Evolutionary conservation across 345 rosid genomes (phyloP).

Genomic region (Bruguiera gymnorhiza): DNA sequence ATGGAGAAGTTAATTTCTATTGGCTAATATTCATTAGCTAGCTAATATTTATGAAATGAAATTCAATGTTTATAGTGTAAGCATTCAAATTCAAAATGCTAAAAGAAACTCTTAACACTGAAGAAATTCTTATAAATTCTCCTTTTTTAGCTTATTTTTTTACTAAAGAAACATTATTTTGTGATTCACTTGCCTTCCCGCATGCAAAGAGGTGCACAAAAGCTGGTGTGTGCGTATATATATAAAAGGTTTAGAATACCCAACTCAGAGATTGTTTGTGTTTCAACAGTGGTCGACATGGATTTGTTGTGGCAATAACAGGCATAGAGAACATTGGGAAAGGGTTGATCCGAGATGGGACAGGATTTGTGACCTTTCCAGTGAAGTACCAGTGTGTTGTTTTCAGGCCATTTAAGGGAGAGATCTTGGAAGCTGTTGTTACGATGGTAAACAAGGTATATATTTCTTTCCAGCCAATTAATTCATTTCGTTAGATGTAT

Average conservation of each 20-base stretch:
- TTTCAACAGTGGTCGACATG: constrained; percentile 71
- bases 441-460: constrained; percentile 82
- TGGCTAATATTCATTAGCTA: too few relatives aligned
- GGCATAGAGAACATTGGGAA: constrained; percentile 79
- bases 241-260: background rate
- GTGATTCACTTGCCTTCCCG: too few relatives aligned
- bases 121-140: too few relatives aligned
- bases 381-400: constrained; percentile 85
- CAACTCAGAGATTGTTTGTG: background rate
- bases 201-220: too few relatives aligned
- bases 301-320: constrained; percentile 87
- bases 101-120: too few relatives aligned
- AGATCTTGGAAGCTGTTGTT: constrained; percentile 90
- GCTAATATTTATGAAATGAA: too few relatives aligned
- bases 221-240: too few relatives aligned
- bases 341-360: constrained; percentile 89
- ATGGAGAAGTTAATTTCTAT: too few relatives aligned
- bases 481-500: background rate
- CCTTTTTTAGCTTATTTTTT: too few relatives aligned
- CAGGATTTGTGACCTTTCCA: constrained; percentile 80
- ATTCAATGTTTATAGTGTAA: too few relatives aligned
- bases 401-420: constrained; percentile 87
- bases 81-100: too few relatives aligned
- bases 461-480: background rate
- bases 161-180: too few relatives aligned